Evolutionary conservation across 2,329 filamentous ascomycete species (phyloP).

Genomic region (Pseudogymnoascus sp.): DNA sequence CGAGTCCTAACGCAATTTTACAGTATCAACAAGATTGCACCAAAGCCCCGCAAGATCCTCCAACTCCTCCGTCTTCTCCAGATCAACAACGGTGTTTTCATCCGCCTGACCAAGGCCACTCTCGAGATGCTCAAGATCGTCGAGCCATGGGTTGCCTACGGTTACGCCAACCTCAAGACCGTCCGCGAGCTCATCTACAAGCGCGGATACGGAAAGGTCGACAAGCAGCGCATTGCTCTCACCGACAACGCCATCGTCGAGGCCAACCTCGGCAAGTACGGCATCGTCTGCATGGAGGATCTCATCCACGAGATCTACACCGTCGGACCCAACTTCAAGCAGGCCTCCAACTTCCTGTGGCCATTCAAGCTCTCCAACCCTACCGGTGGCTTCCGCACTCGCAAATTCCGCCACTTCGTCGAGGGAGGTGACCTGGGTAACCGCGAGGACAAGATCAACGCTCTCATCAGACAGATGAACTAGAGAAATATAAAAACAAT

Average conservation of each 20-base stretch:
- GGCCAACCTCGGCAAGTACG: conserved; percentile 93
- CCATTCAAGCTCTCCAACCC: conserved; percentile 99
- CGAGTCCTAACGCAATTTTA: conserved; percentile 14
- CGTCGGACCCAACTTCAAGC: conserved; percentile 99
- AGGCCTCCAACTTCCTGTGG: conserved; percentile 98
- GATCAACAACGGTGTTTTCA: conserved; percentile 99
- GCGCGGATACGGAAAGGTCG: conserved; percentile 97
- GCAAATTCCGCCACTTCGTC: conserved; percentile 99
- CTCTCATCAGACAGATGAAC: conserved; percentile 96
- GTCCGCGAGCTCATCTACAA: conserved; percentile 99
- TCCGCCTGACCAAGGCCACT: conserved; percentile 96
- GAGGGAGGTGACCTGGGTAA: conserved; percentile 98
- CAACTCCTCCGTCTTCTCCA: conserved; percentile 98
- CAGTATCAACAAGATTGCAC: conserved; percentile 99
- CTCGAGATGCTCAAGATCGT: conserved; percentile 95
- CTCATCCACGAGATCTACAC: conserved; percentile 99
- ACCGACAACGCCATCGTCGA: conserved; percentile 98
- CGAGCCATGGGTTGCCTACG: conserved; percentile 98
- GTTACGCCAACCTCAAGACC: conserved; percentile 98
- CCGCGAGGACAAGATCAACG: conserved; percentile 97
- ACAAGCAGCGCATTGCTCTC: conserved; percentile 94
- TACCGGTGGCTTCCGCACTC: conserved; percentile 85
- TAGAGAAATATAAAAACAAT: conserved; percentile 39
- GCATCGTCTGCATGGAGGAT: conserved; percentile 99
- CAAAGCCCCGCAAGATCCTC: conserved; percentile 99